Evolutionary conservation across 2,329 filamentous ascomycete genomes (phyloP), one percentile per base, ranked within the genome.

Genomic region (Fusarium pseudocircinatum): DNA sequence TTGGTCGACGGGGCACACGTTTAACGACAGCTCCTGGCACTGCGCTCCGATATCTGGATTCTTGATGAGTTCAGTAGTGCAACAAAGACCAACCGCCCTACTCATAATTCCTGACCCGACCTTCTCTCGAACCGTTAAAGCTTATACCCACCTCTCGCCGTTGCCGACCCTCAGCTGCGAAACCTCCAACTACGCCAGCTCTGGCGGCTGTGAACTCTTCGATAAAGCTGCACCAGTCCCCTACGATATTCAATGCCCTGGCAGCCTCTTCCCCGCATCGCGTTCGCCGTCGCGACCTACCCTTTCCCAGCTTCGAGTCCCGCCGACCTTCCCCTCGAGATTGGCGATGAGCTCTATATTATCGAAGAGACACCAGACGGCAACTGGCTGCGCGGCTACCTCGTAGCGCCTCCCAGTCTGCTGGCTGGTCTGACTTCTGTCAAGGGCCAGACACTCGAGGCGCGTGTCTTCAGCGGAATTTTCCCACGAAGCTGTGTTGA

Each of bases 321-420:
- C 60, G 94, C 95, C 81, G 96, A 99, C 83, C 91, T 99, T 26
- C 96, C 97, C 15, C 92, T 99, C 81, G 95, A 99, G 83, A 94
- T 99, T 73, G 96, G 96, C 82, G 96, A 99, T 88, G 96, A 99
- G 84, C 87, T 99, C 74, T 99, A 99, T 85, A 97, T 99, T 75
- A 98, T 99, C 80, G 96, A 98, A 84, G 94, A 98, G 84, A 97
- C 96, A 43, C 93, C 94, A 28, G 91, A 97, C 83, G 94, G 93
- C 78, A 90, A 94, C 81, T 99, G 96, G 97, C 93, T 96, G 83
- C 92, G 96, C 61, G 96, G 96, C 67, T 99, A 99, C 83, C 88
- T 99, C 68, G 93, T 99, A 75, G 95, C 96, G 72, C 96, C 96
- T 59, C 96, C 96, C 26, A 97, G 95, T 77, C 86, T 99, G 80